A percentile compares a stretch with the other conserved stretches of the same genome.
Evolutionary conservation across 306 rosid species (phyloP).

Genomic region (Corylus americana): DNA sequence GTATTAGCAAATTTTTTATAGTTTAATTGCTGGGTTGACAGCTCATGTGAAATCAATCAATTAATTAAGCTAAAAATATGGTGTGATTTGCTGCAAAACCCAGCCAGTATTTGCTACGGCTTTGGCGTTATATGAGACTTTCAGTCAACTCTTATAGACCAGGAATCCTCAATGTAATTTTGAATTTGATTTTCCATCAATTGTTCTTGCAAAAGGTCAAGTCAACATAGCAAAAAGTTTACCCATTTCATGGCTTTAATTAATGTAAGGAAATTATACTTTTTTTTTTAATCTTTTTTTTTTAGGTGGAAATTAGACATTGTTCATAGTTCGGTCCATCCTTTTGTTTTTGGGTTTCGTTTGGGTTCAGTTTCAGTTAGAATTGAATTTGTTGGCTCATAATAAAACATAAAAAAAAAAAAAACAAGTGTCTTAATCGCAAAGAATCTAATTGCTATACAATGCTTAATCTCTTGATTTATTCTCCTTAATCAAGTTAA

Average conservation of each 20-base stretch:
- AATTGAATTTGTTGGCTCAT: no score
- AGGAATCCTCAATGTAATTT: not conserved
- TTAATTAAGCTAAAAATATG: not conserved
- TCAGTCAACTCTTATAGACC: not conserved
- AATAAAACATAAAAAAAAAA: no score
- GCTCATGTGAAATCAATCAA: not conserved
- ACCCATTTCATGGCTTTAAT: no score
- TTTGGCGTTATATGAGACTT: not conserved
- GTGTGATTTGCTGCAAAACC: not conserved
- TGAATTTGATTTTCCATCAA: not conserved
- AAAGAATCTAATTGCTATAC: not conserved
- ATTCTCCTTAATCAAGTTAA: not conserved
- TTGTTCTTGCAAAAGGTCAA: not conserved
- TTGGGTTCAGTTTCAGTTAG: no score
- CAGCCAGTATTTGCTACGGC: not conserved
- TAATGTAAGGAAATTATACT: no score
- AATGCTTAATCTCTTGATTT: not conserved
- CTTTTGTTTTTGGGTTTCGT: no score
- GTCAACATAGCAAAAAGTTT: not conserved
- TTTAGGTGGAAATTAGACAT: no score
- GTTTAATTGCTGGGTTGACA: not conserved
- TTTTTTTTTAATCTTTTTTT: no score
- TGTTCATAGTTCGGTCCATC: no score
- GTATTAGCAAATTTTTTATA: no score
- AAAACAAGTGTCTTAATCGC: no score